These are phyloP conservation scores for Podaxis rugospora DNA, from an alignment of 768 basidiomycete species.

Conservation along the genomic window DNA sequence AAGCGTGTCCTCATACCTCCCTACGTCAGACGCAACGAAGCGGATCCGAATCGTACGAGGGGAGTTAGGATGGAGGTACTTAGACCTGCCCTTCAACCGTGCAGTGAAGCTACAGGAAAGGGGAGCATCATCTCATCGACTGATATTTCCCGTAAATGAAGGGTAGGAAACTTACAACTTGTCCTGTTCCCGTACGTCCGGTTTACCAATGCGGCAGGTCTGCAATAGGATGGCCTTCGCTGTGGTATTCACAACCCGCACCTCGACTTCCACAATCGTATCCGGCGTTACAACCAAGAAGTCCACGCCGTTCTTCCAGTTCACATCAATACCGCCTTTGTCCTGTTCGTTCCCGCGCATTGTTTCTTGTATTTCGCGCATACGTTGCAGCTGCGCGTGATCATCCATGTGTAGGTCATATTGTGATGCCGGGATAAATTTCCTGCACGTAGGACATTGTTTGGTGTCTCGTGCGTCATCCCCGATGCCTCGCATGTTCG, in stretches of 20 bases:
- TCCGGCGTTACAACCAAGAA: conserved; percentile 41
- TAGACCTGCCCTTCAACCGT: conserved; percentile 25
- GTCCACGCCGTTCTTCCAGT: conserved; percentile 34
- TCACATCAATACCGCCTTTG: conserved; percentile 42
- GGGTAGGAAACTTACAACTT: conserved; percentile 19
- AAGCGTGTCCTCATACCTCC: conserved; percentile 42
- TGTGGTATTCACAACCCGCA: conserved; percentile 23
- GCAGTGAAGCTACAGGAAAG: conserved; percentile 26
- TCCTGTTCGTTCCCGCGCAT: conserved; percentile 40
- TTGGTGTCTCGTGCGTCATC: conserved; percentile 6
- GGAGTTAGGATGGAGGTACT: conserved; percentile 19
- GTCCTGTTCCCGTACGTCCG: conserved; percentile 17
- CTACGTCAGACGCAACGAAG: conserved; percentile 33
- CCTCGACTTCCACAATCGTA: conserved; percentile 21
- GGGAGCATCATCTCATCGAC: background rate
- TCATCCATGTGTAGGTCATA: conserved; percentile 25
- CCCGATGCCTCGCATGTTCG: background rate
- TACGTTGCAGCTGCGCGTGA: conserved; percentile 25
- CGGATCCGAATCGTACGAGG: conserved; percentile 25
- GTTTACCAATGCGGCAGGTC: conserved; percentile 21
- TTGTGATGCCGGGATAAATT: conserved; percentile 17
- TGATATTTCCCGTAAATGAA: background rate
- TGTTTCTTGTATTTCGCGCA: conserved; percentile 25
- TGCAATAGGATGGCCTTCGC: conserved; percentile 16
- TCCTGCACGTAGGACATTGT: conserved; percentile 22